Percentiles rank a stretch among this genome's conserved stretches.
Conservation (phyloP, 2,329 filamentous ascomycete genomes). For the Cladosporium velox region DNA sequence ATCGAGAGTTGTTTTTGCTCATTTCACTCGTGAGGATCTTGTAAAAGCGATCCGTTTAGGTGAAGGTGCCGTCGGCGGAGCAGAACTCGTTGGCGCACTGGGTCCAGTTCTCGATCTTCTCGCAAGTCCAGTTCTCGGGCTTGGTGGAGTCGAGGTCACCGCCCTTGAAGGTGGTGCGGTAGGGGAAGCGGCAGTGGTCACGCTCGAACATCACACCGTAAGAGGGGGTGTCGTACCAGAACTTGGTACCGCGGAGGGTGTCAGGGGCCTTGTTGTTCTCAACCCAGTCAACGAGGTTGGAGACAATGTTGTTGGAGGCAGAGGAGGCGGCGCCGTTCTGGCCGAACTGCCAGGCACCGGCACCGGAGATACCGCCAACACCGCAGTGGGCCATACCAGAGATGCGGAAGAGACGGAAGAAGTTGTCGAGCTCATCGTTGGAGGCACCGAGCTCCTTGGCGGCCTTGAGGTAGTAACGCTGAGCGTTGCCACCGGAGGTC, state of each 20-base stretch:
- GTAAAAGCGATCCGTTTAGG: constrained; percentile 4
- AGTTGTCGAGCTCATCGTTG: constrained; percentile 42
- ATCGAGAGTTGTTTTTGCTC: not conserved
- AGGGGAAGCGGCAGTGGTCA: constrained; percentile 47
- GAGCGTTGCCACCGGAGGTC: constrained; percentile 49
- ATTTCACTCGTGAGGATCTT: not conserved
- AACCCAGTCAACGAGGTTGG: constrained; percentile 46
- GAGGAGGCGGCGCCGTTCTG: constrained; percentile 34
- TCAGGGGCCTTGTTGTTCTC: constrained; percentile 37
- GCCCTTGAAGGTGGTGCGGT: constrained; percentile 40
- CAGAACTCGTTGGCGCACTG: constrained; percentile 31
- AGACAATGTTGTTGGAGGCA: constrained; percentile 49
- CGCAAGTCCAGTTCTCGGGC: constrained; percentile 42
- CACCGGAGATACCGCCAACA: constrained; percentile 43
- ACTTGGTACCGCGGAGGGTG: constrained; percentile 48
- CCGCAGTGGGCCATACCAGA: constrained; percentile 56
- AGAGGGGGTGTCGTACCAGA: constrained; percentile 43
- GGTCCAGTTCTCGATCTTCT: constrained; percentile 34
- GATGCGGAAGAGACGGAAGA: constrained; percentile 54
- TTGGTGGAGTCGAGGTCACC: constrained; percentile 36
- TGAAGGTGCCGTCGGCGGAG: constrained; percentile 19
- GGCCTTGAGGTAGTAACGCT: constrained; percentile 53
- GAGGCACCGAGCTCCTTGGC: constrained; percentile 41
- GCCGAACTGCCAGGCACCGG: constrained; percentile 48
- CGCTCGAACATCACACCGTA: constrained; percentile 49